Evolutionary conservation across 192 early-diverging fungal genomes (phyloP).

Genomic region (Kappamyces sp.): DNA sequence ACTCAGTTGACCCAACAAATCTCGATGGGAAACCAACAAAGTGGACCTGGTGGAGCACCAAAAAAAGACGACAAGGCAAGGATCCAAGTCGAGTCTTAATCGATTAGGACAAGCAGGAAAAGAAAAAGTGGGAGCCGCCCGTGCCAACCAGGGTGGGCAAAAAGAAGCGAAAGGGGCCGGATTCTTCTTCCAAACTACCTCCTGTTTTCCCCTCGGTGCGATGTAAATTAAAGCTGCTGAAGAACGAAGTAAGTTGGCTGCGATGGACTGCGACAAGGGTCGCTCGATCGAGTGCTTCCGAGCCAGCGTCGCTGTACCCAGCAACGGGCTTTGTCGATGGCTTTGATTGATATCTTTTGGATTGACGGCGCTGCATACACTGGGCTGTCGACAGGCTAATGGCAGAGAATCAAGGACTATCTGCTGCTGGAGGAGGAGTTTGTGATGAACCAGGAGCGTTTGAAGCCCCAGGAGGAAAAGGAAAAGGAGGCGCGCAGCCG

Average conservation of each 20-base stretch:
- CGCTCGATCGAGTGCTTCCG: too few species aligned
- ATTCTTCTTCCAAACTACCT: slow-evolving; percentile 84
- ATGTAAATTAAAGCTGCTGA: slow-evolving; percentile 94
- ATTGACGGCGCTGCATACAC: too few species aligned
- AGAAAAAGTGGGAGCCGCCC: slow-evolving; percentile 96
- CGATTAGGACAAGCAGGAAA: slow-evolving; percentile 73
- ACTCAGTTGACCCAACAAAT: not conserved
- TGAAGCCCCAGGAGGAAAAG: slow-evolving; percentile 97
- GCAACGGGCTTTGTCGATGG: too few species aligned
- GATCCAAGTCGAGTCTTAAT: slow-evolving; percentile 26
- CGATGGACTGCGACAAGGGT: too few species aligned
- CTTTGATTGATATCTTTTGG: too few species aligned
- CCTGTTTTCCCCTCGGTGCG: slow-evolving; percentile 95
- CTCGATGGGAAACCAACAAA: too few species aligned
- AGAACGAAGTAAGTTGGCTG: too few species aligned
- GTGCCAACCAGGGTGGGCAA: slow-evolving; percentile 98
- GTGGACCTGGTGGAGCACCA: too few species aligned
- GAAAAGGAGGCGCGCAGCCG: slow-evolving; percentile 84
- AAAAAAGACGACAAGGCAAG: too few species aligned
- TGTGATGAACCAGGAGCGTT: slow-evolving; percentile 95
- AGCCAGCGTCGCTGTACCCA: too few species aligned
- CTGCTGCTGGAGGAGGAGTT: slow-evolving; percentile 98
- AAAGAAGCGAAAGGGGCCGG: slow-evolving; percentile 94
- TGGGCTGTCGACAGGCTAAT: too few species aligned
- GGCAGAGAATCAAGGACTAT: slow-evolving; percentile 98